Conservation (phyloP, 495 filamentous ascomycete genomes). For the Lasiosphaeria miniovina region DNA sequence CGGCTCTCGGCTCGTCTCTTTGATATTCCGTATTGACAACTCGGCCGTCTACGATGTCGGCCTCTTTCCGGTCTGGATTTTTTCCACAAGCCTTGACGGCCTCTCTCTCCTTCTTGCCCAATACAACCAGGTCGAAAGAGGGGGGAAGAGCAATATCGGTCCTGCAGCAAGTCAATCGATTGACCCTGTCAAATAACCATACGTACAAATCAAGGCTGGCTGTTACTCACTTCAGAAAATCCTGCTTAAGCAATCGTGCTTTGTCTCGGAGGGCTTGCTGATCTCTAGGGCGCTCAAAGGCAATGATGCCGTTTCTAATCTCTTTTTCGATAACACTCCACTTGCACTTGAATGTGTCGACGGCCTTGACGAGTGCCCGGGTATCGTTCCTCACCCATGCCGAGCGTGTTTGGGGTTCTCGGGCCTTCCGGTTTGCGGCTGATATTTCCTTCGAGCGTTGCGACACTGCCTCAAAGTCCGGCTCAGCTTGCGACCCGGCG, state of each 20-base stretch:
- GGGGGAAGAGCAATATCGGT: slow-evolving; percentile 36
- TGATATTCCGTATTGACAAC: slow-evolving; percentile 32
- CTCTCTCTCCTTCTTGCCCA: slow-evolving; percentile 48
- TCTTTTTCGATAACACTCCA: slow-evolving; percentile 51
- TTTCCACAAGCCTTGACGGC: slow-evolving; percentile 37
- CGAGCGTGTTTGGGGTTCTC: slow-evolving; percentile 43
- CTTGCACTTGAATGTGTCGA: slow-evolving; percentile 47
- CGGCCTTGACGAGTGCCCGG: slow-evolving; percentile 45
- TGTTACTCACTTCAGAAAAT: slow-evolving; percentile 53
- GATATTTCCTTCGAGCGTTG: slow-evolving; percentile 24
- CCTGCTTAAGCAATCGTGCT: slow-evolving; percentile 60
- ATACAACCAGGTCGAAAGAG: slow-evolving; percentile 48
- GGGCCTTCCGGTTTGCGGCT: slow-evolving; percentile 23
- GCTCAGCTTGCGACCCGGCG: slow-evolving; percentile 21
- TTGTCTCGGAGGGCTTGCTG: slow-evolving; percentile 67
- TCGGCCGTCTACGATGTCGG: slow-evolving; percentile 33
- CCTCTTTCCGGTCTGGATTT: slow-evolving; percentile 45
- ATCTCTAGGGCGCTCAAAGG: slow-evolving; percentile 44
- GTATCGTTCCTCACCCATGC: slow-evolving; percentile 47
- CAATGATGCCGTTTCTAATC: slow-evolving; percentile 26
- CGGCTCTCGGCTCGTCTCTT: not conserved
- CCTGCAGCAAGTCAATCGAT: slow-evolving; percentile 13
- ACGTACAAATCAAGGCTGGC: not conserved
- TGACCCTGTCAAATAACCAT: not conserved
- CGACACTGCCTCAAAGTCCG: slow-evolving; percentile 26